Conservation (phyloP, 2,329 filamentous ascomycete species). For the Xylariaceae sp. region DNA sequence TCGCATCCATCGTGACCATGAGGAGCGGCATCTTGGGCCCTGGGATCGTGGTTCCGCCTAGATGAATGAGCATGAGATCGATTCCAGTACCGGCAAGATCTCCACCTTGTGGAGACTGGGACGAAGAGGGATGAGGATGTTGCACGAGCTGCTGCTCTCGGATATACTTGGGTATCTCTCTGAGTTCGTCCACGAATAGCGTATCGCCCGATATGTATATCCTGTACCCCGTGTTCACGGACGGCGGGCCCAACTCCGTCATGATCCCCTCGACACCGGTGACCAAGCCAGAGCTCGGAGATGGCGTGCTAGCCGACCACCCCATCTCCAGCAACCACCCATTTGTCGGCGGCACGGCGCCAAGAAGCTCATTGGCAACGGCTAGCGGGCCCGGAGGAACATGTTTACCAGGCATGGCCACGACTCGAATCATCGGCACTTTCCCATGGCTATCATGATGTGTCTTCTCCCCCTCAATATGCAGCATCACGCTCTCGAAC, state of each 20-base stretch:
- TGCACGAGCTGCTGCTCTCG: slow-evolving; percentile 21
- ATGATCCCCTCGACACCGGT: background rate
- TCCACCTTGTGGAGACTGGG: background rate
- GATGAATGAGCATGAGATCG: slow-evolving; percentile 61
- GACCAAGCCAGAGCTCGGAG: background rate
- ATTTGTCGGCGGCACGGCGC: slow-evolving; percentile 56
- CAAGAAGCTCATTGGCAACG: slow-evolving; percentile 37
- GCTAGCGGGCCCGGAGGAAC: slow-evolving; percentile 40
- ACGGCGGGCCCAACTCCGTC: slow-evolving; percentile 11
- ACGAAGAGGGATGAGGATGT: background rate
- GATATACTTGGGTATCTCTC: slow-evolving; percentile 50
- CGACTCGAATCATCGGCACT: slow-evolving; percentile 48
- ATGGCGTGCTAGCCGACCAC: slow-evolving; percentile 29
- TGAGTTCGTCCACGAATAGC: slow-evolving; percentile 56
- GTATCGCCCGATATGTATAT: slow-evolving; percentile 66
- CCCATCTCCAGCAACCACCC: slow-evolving; percentile 63
- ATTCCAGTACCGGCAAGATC: slow-evolving; percentile 41
- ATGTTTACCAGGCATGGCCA: slow-evolving; percentile 61
- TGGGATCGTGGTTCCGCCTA: slow-evolving; percentile 62
- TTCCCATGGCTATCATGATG: slow-evolving; percentile 32
- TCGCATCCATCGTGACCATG: slow-evolving; percentile 66
- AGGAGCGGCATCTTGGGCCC: slow-evolving; percentile 52
- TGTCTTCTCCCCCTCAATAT: slow-evolving; percentile 19
- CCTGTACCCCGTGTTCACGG: slow-evolving; percentile 46
- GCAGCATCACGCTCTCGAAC: slow-evolving; percentile 47